Percentiles rank a stretch among this genome's conserved stretches.
Conservation (phyloP, 352 stramenopile species). For the Pythium diclinum region DNA sequence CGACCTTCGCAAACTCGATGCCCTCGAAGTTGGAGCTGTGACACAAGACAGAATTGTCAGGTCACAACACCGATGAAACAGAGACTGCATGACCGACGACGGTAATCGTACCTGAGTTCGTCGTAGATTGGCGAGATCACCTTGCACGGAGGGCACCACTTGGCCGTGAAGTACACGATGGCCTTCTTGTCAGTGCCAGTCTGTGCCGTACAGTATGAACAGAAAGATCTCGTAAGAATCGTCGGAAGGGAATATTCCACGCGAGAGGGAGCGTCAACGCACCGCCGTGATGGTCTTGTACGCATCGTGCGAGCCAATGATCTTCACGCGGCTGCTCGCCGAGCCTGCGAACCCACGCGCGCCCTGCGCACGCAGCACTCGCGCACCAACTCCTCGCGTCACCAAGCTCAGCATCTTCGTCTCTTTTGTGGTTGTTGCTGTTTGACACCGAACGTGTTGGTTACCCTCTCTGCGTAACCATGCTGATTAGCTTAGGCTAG, state of each 20-base stretch:
- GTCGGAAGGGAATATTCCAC: not conserved
- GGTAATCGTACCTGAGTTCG: constrained; percentile 59
- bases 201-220: constrained; percentile 23
- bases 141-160: constrained; percentile 91
- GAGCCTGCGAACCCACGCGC: constrained; percentile 35
- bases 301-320: constrained; percentile 67
- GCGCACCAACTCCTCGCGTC: constrained; percentile 25
- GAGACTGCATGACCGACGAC: no score
- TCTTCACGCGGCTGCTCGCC: constrained; percentile 61
- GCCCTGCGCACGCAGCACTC: constrained; percentile 28
- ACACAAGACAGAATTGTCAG: not conserved
- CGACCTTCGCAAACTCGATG: constrained; percentile 85
- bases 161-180: constrained; percentile 89
- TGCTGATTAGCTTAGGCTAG: not conserved
- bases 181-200: constrained; percentile 60
- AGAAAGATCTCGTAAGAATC: constrained; percentile 6
- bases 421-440: constrained; percentile 2
- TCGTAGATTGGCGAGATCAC: constrained; percentile 88
- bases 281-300: constrained; percentile 73
- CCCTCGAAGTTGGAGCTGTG: constrained; percentile 49
- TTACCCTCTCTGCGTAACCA: not conserved
- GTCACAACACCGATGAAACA: not conserved
- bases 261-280: constrained; percentile 9
- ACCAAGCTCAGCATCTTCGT: constrained; percentile 32
- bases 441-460: not conserved